Evolutionary conservation across 1,284 basidiomycete genomes (phyloP), one percentile per base, ranked within the genome.

Genomic region (Porodaedalea pini): DNA sequence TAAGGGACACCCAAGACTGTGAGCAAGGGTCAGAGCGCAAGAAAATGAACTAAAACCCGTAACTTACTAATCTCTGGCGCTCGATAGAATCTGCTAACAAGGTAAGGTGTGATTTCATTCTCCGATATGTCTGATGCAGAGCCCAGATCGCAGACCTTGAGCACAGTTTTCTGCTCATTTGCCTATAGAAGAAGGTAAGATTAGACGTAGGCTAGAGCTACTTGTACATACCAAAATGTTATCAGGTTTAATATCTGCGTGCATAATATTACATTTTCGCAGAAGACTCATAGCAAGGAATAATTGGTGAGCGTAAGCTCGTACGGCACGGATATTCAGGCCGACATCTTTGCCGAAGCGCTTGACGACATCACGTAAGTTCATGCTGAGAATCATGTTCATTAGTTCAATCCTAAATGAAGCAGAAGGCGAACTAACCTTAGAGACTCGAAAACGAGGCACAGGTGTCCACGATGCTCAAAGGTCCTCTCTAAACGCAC

Each of bases 271-370:
- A 61, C 86, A 82, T 73, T 98, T 98, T 63, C 85, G 84, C 68
- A 99, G 77, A 50, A 96, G 78, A 63, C 88, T 85, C 60, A 98
- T 75, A 15, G 93, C 83, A 40, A 98, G 78, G 72, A 99, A 94
- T 59, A 98, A 85, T 69, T 99, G 97, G 66, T 98, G 93, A 32
- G 95, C 88, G 69, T 99, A 99, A 4, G 96, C 93, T 61, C 94
- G 83, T n/a, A 99, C 97, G 31, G 97, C 97, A 63, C 88, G 84
- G 69, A 98, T 88, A 68, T 98, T 98, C 44, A 99, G 77, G 4
- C 97, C 97, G 51, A 99, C 88, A 65, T 99, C 94, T 70, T 98
- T 98, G 54, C 97, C 97, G 69, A 98, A 99, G n/a, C 94, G 86
- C 71, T 98, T 98, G 57, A 99, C 90, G 19, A 99, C 93, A 60